Evolutionary conservation across 2,329 filamentous ascomycete genomes (phyloP).

Genomic region (Nigrograna mackinnonii): DNA sequence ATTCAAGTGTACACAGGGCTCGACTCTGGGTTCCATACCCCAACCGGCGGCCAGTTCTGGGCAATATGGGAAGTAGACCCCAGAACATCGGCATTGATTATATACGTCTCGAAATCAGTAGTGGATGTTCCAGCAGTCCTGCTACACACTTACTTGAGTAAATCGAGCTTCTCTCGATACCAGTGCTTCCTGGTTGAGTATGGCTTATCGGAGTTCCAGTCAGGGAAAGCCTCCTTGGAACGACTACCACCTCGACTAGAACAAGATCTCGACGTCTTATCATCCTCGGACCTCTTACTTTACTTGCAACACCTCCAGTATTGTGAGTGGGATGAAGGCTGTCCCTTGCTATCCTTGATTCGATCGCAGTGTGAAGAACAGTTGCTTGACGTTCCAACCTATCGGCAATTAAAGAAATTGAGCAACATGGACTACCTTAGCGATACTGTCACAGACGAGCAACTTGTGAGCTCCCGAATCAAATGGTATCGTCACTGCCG

Average conservation of each 20-base stretch:
- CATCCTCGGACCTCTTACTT: slow-evolving; percentile 35
- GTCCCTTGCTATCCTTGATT: slow-evolving; percentile 29
- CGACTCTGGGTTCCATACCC: slow-evolving; percentile 43
- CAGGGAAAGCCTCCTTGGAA: slow-evolving; percentile 8
- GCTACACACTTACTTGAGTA: slow-evolving; percentile 39
- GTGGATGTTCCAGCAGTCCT: slow-evolving; percentile 30
- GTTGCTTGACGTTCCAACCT: slow-evolving; percentile 40
- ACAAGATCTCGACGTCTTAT: slow-evolving; percentile 37
- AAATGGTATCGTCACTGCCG: slow-evolving; percentile 40
- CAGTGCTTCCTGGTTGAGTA: slow-evolving; percentile 39
- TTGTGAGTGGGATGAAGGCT: slow-evolving; percentile 34
- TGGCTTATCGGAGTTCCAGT: slow-evolving; percentile 19
- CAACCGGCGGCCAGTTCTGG: slow-evolving; percentile 37
- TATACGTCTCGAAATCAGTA: slow-evolving; percentile 41
- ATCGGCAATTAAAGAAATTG: slow-evolving; percentile 37
- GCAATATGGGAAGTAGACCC: slow-evolving; percentile 36
- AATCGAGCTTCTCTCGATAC: slow-evolving; percentile 35
- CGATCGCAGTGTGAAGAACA: slow-evolving; percentile 32
- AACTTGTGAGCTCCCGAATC: slow-evolving; percentile 32
- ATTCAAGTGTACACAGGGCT: slow-evolving; percentile 36
- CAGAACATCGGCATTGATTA: slow-evolving; percentile 26
- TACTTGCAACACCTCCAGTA: slow-evolving; percentile 37
- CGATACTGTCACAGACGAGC: slow-evolving; percentile 27
- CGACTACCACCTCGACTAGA: slow-evolving; percentile 28
- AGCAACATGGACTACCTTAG: slow-evolving; percentile 40